Base-by-base conservation (phyloP, 139 green algal species). In the Chlorella vulgaris region DNA sequence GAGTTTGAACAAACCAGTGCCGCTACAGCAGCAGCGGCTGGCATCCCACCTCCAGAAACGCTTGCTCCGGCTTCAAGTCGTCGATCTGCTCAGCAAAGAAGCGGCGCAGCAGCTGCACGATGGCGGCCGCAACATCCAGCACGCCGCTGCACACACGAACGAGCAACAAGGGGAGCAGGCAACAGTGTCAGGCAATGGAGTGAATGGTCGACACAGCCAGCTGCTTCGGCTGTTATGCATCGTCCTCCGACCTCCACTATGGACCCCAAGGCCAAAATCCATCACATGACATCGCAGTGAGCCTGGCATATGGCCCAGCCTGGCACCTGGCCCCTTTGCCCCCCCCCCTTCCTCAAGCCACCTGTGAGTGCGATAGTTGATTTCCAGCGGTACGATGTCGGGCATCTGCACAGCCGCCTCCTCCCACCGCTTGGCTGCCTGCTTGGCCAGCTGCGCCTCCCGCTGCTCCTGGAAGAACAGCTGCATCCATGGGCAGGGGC, bases 31-130 rank as follows among this genome's bases (percentile, higher is more conserved):
- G n/a, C n/a, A n/a, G n/a, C n/a, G n/a, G n/a, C n/a, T n/a, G n/a
- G n/a, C 21, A 2, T 43, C 69, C n/a, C 38, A 60, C 74, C 53
- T 65, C 47, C 61, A 96, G 91, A 29, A 93, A 90, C 2, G 90
- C 90, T 29, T 70, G 74, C 87, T 96, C 92, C 24, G 86, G 82
- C 24, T 82, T 71, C 62, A 95, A 80, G 1, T 78, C 76, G 77
- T 95, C 92, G 26, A 94, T 89, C 63, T 85, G 79, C 21, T 84
- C 76, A 3, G 91, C 87, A 69, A 93, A 95, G 83, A 89, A 95
- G 71, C 69, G 81, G 43, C 76, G 80, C 22, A 96, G 70, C 40
- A 94, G 65, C 18, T 91, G 83, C 68, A 95, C 89, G 38, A 94
- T 68, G 38, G 83, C 82, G 51, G 85, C 82, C 1, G 92, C 92